Evolutionary conservation across 164 flowering plant species (phyloP).

Genomic region (Cinnamomum chago): DNA sequence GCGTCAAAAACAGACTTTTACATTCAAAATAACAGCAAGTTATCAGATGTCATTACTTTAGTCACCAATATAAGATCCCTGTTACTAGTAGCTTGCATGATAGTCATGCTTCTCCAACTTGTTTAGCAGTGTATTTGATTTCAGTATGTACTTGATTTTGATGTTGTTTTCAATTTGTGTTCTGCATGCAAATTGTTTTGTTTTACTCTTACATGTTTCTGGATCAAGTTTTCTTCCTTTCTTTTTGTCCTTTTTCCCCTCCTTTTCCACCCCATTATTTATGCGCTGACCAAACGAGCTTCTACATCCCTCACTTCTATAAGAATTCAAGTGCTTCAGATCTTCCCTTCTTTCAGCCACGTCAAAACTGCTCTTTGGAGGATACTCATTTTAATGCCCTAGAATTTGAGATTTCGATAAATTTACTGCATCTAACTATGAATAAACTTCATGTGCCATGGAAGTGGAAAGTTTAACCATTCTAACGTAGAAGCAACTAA

Average conservation of each 20-base stretch:
- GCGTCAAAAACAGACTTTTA: too few relatives aligned
- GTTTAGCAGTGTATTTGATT: too few relatives aligned
- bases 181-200: too few relatives aligned
- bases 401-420: neutral
- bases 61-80: too few relatives aligned
- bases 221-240: neutral
- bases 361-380: neutral
- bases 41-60: too few relatives aligned
- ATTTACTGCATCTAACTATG: neutral
- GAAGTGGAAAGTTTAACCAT: neutral
- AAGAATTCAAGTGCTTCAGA: neutral
- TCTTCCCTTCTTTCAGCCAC: neutral
- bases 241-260: neutral
- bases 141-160: too few relatives aligned
- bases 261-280: too few relatives aligned
- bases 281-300: neutral
- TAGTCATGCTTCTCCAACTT: too few relatives aligned
- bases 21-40: too few relatives aligned
- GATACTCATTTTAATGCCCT: neutral
- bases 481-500: neutral
- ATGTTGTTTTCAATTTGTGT: too few relatives aligned
- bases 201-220: too few relatives aligned
- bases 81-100: too few relatives aligned
- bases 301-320: neutral
- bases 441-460: neutral